Base-by-base conservation (phyloP, 2,329 filamentous ascomycete species). In the Alternaria sp. region DNA sequence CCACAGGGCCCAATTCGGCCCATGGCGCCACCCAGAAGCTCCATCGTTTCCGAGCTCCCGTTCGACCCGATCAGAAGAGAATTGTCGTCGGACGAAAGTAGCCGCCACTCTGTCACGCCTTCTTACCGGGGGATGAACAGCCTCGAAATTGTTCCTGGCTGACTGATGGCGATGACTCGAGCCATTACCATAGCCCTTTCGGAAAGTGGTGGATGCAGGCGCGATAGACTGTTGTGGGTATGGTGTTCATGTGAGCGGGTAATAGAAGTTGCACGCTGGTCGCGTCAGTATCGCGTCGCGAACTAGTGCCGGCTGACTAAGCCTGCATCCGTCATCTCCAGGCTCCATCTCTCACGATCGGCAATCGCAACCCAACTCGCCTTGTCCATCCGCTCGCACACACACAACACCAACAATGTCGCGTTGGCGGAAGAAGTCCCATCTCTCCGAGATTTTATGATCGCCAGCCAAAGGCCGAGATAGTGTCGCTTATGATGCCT, bases 71-170 rank as follows among this genome's bases (percentile, higher is more conserved):
- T 26, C 8, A 40, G 45, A 15, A 19, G 40, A 8, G 59, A 62
- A 54, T 32, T 62, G 19, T 57, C 59, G 40, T 58, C 59, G 15
- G 54, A 58, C 8, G 59, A 36, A 45, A 58, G 54, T 40, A 52
- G 23, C 4, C 59, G 54, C 0, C 25, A 21, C 17, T 62, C 57
- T 19, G 32, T 36, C 13, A 45, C 58, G 6, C 23, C 19, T 23
- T 49, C 51, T 5, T 44, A 54, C 8, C 30, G 49, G 9, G n/a
- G n/a, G 10, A 43, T 25, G 13, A 54, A 57, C 12, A 44, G 58
- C n/a, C 44, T 56, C 30, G 58, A 61, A 19, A 61, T 61, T 25
- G 11, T 61, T 32, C 58, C 51, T 17, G 51, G 51, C 2, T 61
- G 58, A 61, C 36, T 40, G 36, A 40, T 11, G 36, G 36, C 15